These are phyloP conservation scores for Blastobotrys persicus DNA, from an alignment of 1,139 yeast species.

Conservation along the genomic window DNA sequence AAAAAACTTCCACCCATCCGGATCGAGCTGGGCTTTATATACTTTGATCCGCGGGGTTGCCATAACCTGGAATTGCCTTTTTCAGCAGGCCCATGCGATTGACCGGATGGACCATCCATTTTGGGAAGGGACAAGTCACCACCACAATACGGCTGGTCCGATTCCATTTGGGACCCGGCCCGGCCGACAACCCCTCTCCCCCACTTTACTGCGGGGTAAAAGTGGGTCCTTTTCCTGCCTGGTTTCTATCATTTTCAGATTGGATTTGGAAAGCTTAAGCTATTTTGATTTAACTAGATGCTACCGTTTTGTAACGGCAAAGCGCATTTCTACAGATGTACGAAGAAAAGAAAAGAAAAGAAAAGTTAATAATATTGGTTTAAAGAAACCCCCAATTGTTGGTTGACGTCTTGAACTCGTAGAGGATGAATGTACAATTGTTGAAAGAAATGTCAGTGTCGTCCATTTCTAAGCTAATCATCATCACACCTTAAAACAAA, in stretches of 20 bases:
- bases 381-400: no score
- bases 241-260: not conserved
- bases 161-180: conserved; percentile 8
- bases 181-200: conserved; percentile 9
- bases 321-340: no score
- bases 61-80: not conserved
- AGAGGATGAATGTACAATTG: no score
- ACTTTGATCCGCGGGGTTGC: conserved; percentile 4
- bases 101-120: conserved; percentile 6
- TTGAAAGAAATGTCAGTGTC: no score
- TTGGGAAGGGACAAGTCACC: not conserved
- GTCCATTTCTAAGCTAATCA: no score
- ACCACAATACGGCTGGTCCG: not conserved
- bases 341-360: no score
- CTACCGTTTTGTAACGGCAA: no score
- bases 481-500: no score
- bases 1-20: not conserved
- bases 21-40: not conserved
- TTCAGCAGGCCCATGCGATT: conserved; percentile 8
- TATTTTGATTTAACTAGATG: no score
- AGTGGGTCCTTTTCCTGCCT: not conserved
- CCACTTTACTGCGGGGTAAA: not conserved
- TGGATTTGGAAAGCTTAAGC: no score
- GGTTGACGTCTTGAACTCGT: no score
- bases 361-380: no score